Evolutionary conservation across 129 eudicot genomes (phyloP), one percentile per base, ranked within the genome.

Genomic region (Arctium minus): DNA sequence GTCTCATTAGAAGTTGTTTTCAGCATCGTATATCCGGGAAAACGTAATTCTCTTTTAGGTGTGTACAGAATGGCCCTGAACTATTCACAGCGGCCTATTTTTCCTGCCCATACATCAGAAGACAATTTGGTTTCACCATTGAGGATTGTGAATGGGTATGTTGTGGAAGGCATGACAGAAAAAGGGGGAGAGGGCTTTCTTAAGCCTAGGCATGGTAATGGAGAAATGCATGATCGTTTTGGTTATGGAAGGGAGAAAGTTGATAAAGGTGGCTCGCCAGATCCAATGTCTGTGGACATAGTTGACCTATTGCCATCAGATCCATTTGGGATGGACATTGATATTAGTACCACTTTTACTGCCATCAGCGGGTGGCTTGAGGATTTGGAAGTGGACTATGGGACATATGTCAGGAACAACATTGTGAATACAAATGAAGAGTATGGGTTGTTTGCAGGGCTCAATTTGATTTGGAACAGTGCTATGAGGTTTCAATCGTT

Each of bases 281-380:
- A 92, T 70, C 80, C 88, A 2, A 86, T 74, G 17, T 78, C 89
- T 0, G 82, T 68, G 22, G 96, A 93, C 68, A 83, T 93, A 38
- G 83, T 91, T 79, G 94, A 90, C 68, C 87, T 90, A 36, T 83
- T 94, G 83, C 98, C 98, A 31, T 82, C 92, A 33, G 98, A 94
- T 91, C 98, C 97, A 11, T 94, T 94, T 81, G 93, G 89, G 78
- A 92, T 92, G 98, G 91, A 91, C 70, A 90, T 92, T 77, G 87
- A 84, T 65, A 84, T 84, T n/a, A 79, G 85, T 35, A 86, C 93
- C 46, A 92, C 98, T 11, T 70, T 94, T 73, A 92, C 97, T 0
- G 97, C 94, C 42, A 85, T 92, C 79, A 88, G 86, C 1, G 96
- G 94, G n/a, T 89, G 88, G 93, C 91, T 94, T 80, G 98, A 88